Base-by-base conservation (phyloP, 148 eudicot species). In the Rhododendron mucronatum region DNA sequence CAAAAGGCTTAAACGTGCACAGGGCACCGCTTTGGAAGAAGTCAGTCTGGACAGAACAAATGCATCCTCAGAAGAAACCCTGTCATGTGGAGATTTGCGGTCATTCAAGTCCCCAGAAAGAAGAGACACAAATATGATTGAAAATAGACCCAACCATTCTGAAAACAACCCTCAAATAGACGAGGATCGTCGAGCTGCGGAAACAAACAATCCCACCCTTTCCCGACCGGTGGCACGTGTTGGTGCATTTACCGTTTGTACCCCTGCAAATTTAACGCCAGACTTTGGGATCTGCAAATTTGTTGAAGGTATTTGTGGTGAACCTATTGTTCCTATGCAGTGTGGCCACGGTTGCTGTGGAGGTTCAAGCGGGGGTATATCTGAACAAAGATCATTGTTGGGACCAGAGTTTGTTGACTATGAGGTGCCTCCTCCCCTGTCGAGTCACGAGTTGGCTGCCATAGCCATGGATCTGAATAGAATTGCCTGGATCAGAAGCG, bases 391-490 rank as follows among this genome's bases (percentile, higher is more conserved):
- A 65, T 95, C 94, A 21, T 83, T 96, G 86, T 78, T 94, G 86
- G 99, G 99, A 2, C 99, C 99, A 0, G 96, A 96, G 85, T 96
- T 96, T 77, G 88, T 95, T 71, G 98, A 95, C 1, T 96, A 95
- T 84, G 96, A 96, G 79, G 98, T 93, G 71, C 85, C 87, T 51
- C 93, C 95, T 7, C 87, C 91, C 21, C 87, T 93, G 41, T 87
- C 94, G 37, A 92, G 90, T 78, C 89, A 87, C 18, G 98, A 96
- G 86, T 86, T 96, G 82, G 92, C 93, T 33, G 84, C 96, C 65
- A 84, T 96, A 86, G 95, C 95, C 51, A 88, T 91, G 5, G 99
- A 96, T 86, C 85, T 96, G 89, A 95, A 91, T 88, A 95, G 89
- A 41, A 92, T 94, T 45, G 95, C 96, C 39, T 96, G 99, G 96